Base-by-base conservation (phyloP, 768 basidiomycete genomes). In the Suillus decipiens region DNA sequence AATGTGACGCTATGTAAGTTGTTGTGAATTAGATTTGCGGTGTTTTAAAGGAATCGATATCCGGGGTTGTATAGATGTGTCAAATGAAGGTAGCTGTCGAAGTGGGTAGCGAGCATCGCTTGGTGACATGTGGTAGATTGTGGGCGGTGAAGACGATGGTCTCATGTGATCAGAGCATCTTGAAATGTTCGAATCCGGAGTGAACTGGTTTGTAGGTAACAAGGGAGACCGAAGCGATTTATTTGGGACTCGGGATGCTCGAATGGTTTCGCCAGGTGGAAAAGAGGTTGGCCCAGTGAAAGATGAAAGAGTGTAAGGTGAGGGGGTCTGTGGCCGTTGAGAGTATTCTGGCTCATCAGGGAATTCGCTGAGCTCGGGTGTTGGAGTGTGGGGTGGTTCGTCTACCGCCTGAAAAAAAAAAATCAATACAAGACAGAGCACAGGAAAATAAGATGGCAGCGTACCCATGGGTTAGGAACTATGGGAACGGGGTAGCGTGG, bases 221-320 rank as follows among this genome's bases (percentile, higher is more conserved):
- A 76, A 61, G 2, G 73, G 70, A n/a, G 68, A 61, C 34, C 73
- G 65, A 55, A 71, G 60, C 5, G 66, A 37, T 19, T 58, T 69
- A 17, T 51, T 41, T 14, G 59, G 15, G 1, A 34, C 63, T 31
- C 71, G 74, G 1, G 78, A 73, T 19, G 72, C 73, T 33, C 82
- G 78, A 15, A 81, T 75, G 37, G 82, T 81, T 5, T 81, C 80
- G 28, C 79, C 76, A 5, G 74, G 64, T 15, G 71, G 65, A 66
- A 77, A 76, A 5, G 72, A 68, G 24, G 72, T 72, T 31, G 78
- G 72, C 62, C 79, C 79, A 11, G 74, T 63, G 51, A 75, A 76
- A 31, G 80, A 76, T 45, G 81, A 76, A 14, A 80, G 70, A 2
- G 72, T 68, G 36, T 77, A 79, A 24, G 64, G 39, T 1, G 68